Evolutionary conservation across 73 alveolate genomes (phyloP).

Genomic region (Urostyla sp.): DNA sequence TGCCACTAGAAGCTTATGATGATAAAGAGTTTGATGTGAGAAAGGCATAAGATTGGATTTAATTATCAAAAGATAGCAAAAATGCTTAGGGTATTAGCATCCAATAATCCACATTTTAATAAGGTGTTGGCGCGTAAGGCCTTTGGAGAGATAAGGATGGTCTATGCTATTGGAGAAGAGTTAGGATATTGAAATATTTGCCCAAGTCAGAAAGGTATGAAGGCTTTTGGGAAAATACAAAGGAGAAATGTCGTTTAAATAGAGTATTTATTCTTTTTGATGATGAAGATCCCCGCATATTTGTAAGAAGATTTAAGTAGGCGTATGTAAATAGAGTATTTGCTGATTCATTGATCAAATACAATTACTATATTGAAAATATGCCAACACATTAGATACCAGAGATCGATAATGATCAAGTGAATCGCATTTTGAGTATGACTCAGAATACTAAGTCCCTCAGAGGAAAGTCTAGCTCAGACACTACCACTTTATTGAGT

Average conservation of each 20-base stretch:
- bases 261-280: conserved; percentile 80
- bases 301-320: conserved; percentile 78
- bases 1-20: conserved; percentile 86
- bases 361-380: conserved; percentile 86
- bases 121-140: conserved; percentile 69
- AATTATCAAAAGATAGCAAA: conserved; percentile 30
- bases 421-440: conserved; percentile 71
- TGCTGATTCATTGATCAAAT: conserved; percentile 83
- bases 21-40: conserved; percentile 79
- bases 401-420: conserved; percentile 84
- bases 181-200: conserved; percentile 57
- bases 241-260: conserved; percentile 68
- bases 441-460: conserved; percentile 71
- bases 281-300: conserved; percentile 86
- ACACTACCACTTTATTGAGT: conserved; percentile 73
- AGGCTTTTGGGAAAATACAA: conserved; percentile 71
- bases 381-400: conserved; percentile 93
- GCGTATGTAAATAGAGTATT: conserved; percentile 74
- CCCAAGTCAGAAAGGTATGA: conserved; percentile 71
- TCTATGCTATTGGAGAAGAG: conserved; percentile 73
- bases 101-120: conserved; percentile 61
- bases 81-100: conserved; percentile 55
- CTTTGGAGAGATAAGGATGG: conserved; percentile 82
- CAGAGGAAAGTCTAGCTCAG: conserved; percentile 76
- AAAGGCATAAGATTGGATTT: conserved; percentile 83